phyloP scores from a whole-genome alignment of 2,329 filamentous ascomycete genomes.

The Xylaria sp. region DNA sequence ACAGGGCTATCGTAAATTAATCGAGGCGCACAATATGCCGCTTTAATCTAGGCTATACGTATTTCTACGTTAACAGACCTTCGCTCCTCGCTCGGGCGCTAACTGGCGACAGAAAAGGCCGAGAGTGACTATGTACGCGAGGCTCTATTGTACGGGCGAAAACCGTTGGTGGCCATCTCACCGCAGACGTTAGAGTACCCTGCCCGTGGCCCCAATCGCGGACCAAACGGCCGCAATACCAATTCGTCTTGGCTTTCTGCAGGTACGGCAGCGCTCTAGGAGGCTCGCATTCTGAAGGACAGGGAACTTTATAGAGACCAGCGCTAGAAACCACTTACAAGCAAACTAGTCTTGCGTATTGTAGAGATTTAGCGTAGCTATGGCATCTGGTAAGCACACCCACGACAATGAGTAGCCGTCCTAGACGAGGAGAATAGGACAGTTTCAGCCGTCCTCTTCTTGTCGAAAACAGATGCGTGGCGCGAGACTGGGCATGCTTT shows the following conservation, averaged over 20 bases:
- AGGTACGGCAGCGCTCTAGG: constrained; percentile 48
- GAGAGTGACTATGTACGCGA: constrained; percentile 70
- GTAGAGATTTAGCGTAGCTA: constrained; percentile 71
- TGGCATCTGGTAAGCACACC: constrained; percentile 54
- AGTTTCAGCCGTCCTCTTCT: constrained; percentile 58
- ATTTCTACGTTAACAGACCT: constrained; percentile 71
- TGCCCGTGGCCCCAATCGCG: constrained; percentile 64
- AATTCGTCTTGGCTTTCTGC: constrained; percentile 40
- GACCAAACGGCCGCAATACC: not conserved
- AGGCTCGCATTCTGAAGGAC: constrained; percentile 70
- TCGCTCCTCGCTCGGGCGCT: constrained; percentile 62
- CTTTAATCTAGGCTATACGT: constrained; percentile 71
- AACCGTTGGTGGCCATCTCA: constrained; percentile 73
- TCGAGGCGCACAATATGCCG: constrained; percentile 67
- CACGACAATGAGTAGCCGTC: constrained; percentile 61
- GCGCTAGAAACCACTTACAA: constrained; percentile 63
- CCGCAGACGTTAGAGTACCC: constrained; percentile 72
- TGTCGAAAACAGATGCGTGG: constrained; percentile 55
- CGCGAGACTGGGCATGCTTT: constrained; percentile 66
- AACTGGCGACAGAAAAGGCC: constrained; percentile 57
- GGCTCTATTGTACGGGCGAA: constrained; percentile 75
- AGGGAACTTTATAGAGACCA: constrained; percentile 73
- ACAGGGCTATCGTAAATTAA: constrained; percentile 66
- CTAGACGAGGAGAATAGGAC: constrained; percentile 73
- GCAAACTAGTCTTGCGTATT: constrained; percentile 57